Percentiles rank a stretch among this genome's conserved stretches.
These are phyloP conservation scores for Sicyos edulis DNA, from an alignment of 306 rosid species.

Conservation along the genomic window DNA sequence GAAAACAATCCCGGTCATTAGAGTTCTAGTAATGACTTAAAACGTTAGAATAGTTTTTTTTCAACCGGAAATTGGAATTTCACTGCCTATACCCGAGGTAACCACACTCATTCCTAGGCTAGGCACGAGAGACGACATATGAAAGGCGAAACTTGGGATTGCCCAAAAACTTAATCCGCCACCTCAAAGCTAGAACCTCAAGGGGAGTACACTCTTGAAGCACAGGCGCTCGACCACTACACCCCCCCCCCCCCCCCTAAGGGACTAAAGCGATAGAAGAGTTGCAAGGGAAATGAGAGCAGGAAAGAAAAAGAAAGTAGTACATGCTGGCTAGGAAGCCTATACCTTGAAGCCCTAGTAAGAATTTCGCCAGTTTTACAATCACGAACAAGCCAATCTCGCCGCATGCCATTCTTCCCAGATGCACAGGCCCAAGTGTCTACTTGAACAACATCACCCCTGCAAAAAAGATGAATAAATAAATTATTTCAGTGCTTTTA, in stretches of 20 bases:
- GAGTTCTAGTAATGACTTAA: neutral
- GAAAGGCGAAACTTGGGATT: no score
- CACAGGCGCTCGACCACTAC: no score
- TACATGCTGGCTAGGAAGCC: neutral
- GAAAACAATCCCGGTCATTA: constrained; percentile 24
- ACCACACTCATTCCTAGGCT: no score
- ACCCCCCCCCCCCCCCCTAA: no score
- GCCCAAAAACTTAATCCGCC: no score
- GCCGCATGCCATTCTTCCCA: constrained; percentile 70
- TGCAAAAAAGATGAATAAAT: neutral
- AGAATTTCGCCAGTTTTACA: constrained; percentile 56
- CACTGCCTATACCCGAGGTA: no score
- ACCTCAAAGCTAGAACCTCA: no score
- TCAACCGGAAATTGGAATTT: no score
- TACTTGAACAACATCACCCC: constrained; percentile 31
- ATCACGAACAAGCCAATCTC: constrained; percentile 72
- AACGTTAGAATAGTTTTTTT: neutral
- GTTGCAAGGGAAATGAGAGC: neutral
- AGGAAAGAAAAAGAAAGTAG: neutral
- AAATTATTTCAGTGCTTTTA: neutral
- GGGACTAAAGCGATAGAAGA: neutral
- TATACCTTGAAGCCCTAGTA: constrained; percentile 59
- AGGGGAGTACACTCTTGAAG: no score
- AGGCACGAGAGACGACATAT: no score
- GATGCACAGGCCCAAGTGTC: constrained; percentile 66